Percentiles rank a stretch among this genome's conserved stretches.
Evolutionary conservation across 192 early-diverging fungal species (phyloP).

Genomic region (Coemansia guatemalensis): DNA sequence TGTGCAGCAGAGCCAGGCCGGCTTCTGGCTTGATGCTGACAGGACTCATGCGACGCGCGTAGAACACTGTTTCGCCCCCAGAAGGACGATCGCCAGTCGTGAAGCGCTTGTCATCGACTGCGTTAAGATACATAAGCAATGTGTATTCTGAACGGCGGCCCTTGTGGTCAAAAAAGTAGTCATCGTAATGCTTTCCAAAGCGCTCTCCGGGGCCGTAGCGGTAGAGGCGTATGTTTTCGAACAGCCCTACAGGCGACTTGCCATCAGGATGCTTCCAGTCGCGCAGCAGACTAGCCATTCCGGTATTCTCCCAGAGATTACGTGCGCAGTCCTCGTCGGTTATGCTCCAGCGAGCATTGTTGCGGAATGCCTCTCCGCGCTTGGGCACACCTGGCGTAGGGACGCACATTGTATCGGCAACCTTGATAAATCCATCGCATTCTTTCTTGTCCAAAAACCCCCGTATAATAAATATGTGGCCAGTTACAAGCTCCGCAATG

Average conservation of each 20-base stretch:
- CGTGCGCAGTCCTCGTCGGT: conserved; percentile 48
- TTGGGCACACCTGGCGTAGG: conserved; percentile 47
- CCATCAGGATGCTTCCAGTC: conserved; percentile 41
- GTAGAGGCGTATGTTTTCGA: conserved; percentile 62
- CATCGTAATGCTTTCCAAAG: conserved; percentile 64
- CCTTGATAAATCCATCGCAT: conserved; percentile 42
- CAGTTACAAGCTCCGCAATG: conserved; percentile 35
- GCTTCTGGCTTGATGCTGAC: conserved; percentile 57
- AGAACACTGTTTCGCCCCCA: conserved; percentile 53
- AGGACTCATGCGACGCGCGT: conserved; percentile 53
- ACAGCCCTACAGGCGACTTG: conserved; percentile 50
- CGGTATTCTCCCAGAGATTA: conserved; percentile 54
- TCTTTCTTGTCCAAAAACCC: conserved; percentile 27
- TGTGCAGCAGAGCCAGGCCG: conserved; percentile 59
- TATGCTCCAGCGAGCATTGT: conserved; percentile 59
- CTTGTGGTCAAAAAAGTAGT: conserved; percentile 52
- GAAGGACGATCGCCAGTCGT: conserved; percentile 20
- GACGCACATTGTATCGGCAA: conserved; percentile 36
- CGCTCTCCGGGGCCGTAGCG: conserved; percentile 60
- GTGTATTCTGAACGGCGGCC: conserved; percentile 60
- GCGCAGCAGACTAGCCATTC: conserved; percentile 32
- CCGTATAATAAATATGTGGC: conserved; percentile 37
- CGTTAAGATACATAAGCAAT: conserved; percentile 59
- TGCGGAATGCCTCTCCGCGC: conserved; percentile 60
- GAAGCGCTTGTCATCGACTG: conserved; percentile 41